Conservation (phyloP, 1,284 basidiomycete genomes). For the Chiua sp. region DNA sequence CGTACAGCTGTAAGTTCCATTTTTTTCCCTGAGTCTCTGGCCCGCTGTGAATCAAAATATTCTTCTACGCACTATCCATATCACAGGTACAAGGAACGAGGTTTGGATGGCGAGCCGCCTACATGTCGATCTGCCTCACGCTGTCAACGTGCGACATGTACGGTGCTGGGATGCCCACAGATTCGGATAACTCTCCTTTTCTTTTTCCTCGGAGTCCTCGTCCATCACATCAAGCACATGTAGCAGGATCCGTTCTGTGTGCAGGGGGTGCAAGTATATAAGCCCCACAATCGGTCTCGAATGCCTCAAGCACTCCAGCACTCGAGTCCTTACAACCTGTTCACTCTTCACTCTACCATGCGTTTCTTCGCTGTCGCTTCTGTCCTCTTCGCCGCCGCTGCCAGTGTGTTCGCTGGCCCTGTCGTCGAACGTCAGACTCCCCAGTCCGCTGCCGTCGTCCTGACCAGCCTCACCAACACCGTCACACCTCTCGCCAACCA, state of each 20-base stretch:
- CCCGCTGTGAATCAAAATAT: not conserved
- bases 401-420: constrained; percentile 14
- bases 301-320: constrained; percentile 10
- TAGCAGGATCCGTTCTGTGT: not conserved
- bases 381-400: constrained; percentile 11
- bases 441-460: constrained; percentile 10
- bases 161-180: not conserved
- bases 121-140: too few relatives aligned
- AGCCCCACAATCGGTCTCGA: not conserved
- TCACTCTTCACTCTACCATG: constrained; percentile 9
- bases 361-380: constrained; percentile 15
- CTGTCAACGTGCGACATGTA: not conserved
- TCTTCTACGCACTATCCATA: not conserved
- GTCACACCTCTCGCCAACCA: constrained; percentile 13
- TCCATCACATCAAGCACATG: not conserved
- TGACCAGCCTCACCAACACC: constrained; percentile 8
- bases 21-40: not conserved
- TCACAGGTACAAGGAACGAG: constrained; percentile 2
- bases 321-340: constrained; percentile 10
- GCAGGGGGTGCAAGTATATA: constrained; percentile 15
- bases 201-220: constrained; percentile 3
- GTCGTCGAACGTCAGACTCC: constrained; percentile 9
- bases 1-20: not conserved
- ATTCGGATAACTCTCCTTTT: not conserved
- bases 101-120: too few relatives aligned